phyloP scores from a whole-genome alignment of 371 early-diverging fungal species.

The Mortierella sp. region DNA sequence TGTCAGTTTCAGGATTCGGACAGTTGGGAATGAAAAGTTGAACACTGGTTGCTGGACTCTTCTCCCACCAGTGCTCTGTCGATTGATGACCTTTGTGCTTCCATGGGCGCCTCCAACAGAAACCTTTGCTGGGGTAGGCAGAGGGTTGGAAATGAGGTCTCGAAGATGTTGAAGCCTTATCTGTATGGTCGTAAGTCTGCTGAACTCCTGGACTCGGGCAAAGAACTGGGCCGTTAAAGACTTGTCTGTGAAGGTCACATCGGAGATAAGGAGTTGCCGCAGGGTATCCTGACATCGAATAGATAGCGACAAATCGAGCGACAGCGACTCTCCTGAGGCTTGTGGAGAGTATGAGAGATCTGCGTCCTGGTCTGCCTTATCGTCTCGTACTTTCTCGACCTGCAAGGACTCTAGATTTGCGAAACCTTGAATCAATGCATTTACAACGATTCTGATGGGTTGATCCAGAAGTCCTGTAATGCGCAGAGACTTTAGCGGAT shows the following conservation, averaged over 20 bases:
- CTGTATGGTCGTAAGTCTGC: neutral
- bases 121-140: neutral
- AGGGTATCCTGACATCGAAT: neutral
- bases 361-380: neutral
- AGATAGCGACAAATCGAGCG: neutral
- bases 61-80: neutral
- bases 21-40: neutral
- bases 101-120: neutral
- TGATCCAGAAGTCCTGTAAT: slow-evolving; percentile 21
- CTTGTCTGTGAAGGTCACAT: neutral
- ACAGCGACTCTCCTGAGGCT: neutral
- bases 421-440: neutral
- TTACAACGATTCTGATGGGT: slow-evolving; percentile 23
- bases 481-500: slow-evolving; percentile 23
- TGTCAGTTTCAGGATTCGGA: neutral
- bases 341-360: neutral
- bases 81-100: neutral
- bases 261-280: neutral
- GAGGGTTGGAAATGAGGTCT: neutral
- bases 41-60: neutral
- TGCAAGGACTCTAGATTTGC: neutral
- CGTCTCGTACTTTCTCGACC: neutral
- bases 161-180: neutral
- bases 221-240: neutral
- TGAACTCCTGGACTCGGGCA: neutral